Evolutionary conservation across 2,329 filamentous ascomycete genomes (phyloP).

Genomic region (Cercospora sp.): DNA sequence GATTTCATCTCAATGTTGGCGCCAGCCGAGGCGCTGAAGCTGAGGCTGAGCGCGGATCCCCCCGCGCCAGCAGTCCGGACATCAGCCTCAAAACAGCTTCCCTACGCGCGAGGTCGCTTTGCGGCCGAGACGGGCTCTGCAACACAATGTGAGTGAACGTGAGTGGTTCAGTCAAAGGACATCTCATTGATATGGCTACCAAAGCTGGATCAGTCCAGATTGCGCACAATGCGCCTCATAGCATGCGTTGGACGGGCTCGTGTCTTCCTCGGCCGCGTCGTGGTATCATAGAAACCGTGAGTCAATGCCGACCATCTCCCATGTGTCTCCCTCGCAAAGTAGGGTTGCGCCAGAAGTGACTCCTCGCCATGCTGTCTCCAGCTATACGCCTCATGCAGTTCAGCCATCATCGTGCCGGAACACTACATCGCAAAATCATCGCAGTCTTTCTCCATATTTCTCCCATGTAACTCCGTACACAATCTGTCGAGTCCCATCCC

Average conservation of each 20-base stretch:
- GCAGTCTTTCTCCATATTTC: constrained; percentile 3
- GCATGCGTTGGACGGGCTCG: not conserved
- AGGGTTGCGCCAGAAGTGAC: not conserved
- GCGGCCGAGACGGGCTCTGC: not conserved
- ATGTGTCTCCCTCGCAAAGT: not conserved
- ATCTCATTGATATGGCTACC: not conserved
- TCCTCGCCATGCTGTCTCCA: not conserved
- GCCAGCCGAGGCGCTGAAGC: not conserved
- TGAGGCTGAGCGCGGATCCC: not conserved
- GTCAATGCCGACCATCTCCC: not conserved
- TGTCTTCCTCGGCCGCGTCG: not conserved
- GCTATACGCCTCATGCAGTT: not conserved
- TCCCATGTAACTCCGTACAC: not conserved
- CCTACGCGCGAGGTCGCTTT: not conserved
- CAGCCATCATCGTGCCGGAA: not conserved
- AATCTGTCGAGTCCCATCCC: not conserved
- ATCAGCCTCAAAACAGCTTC: not conserved
- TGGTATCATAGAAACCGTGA: constrained; percentile 7
- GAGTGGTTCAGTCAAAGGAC: not conserved
- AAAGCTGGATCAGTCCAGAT: not conserved
- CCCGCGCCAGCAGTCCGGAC: not conserved
- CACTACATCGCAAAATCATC: not conserved
- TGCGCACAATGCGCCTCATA: not conserved
- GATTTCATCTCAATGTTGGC: not conserved
- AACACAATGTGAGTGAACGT: not conserved